A percentile compares a stretch with the other conserved stretches of the same genome.
These are phyloP conservation scores for Scheffersomyces cryptocercus DNA, from an alignment of 1,139 yeast genomes.

Conservation along the genomic window DNA sequence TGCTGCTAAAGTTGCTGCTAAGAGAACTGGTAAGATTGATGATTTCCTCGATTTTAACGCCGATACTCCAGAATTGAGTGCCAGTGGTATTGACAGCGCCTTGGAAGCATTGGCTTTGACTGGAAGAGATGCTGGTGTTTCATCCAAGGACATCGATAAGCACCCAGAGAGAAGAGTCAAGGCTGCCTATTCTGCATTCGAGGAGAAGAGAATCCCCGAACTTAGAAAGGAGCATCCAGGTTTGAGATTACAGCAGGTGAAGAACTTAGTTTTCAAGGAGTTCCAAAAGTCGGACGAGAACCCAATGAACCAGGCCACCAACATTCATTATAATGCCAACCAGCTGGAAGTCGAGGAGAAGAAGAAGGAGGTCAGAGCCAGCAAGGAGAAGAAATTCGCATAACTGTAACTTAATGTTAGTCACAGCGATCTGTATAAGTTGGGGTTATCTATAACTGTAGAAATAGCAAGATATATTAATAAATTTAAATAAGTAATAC, in stretches of 20 bases:
- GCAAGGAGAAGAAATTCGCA: slow-evolving; percentile 44
- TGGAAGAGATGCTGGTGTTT: slow-evolving; percentile 53
- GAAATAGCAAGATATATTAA: too few species aligned
- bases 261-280: slow-evolving; percentile 74
- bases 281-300: slow-evolving; percentile 79
- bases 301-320: slow-evolving; percentile 81
- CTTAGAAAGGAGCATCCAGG: slow-evolving; percentile 79
- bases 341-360: slow-evolving; percentile 52
- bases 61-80: slow-evolving; percentile 58
- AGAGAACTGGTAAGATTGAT: slow-evolving; percentile 64
- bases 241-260: slow-evolving; percentile 73
- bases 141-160: slow-evolving; percentile 69
- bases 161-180: slow-evolving; percentile 90
- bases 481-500: too few species aligned
- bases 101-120: slow-evolving; percentile 75
- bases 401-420: slow-evolving; percentile 8
- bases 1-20: slow-evolving; percentile 67
- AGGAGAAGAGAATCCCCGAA: slow-evolving; percentile 73
- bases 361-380: slow-evolving; percentile 52
- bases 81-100: slow-evolving; percentile 77
- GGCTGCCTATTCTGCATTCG: slow-evolving; percentile 74
- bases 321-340: slow-evolving; percentile 62
- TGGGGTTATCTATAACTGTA: too few species aligned
- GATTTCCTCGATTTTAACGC: slow-evolving; percentile 56
- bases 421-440: too few species aligned